phyloP scores from a whole-genome alignment of 257 asterid species.

The Primulina eburnea region DNA sequence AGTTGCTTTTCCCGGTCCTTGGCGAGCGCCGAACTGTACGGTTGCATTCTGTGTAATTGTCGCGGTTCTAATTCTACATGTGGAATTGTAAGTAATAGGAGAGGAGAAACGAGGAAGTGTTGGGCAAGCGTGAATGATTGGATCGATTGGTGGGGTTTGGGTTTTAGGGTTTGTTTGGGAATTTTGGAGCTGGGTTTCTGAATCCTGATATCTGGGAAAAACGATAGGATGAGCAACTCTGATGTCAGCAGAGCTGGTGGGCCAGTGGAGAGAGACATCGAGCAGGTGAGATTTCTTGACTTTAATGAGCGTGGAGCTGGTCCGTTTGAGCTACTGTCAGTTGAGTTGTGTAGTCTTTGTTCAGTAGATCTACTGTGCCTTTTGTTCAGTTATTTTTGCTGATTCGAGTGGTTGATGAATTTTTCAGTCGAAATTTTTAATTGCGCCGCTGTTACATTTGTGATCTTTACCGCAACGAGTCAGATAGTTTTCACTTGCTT shows the following conservation, averaged over 20 bases:
- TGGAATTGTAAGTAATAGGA: background rate
- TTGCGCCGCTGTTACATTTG: background rate
- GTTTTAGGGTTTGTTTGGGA: conserved; percentile 33
- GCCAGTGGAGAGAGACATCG: conserved; percentile 57
- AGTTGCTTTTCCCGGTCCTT: background rate
- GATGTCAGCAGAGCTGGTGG: conserved; percentile 52
- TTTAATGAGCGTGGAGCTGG: conserved; percentile 14
- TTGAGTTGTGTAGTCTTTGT: conserved; percentile 9
- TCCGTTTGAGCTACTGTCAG: conserved; percentile 20
- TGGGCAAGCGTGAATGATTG: conserved; percentile 18
- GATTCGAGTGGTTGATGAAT: background rate
- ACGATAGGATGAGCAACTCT: conserved; percentile 46
- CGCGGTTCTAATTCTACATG: background rate
- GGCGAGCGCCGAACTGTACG: background rate
- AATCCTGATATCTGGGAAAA: conserved; percentile 28
- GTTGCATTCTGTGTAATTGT: background rate
- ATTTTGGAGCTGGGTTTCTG: conserved; percentile 21
- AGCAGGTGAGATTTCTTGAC: conserved; percentile 40
- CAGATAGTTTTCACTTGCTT: background rate
- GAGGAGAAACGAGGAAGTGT: background rate
- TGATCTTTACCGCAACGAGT: background rate
- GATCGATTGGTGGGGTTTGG: conserved; percentile 29
- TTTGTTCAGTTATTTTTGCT: background rate
- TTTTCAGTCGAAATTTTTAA: too few species aligned
- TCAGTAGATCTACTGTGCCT: background rate